Base-by-base conservation (phyloP, 352 stramenopile species). In the Globisporangium splendens region DNA sequence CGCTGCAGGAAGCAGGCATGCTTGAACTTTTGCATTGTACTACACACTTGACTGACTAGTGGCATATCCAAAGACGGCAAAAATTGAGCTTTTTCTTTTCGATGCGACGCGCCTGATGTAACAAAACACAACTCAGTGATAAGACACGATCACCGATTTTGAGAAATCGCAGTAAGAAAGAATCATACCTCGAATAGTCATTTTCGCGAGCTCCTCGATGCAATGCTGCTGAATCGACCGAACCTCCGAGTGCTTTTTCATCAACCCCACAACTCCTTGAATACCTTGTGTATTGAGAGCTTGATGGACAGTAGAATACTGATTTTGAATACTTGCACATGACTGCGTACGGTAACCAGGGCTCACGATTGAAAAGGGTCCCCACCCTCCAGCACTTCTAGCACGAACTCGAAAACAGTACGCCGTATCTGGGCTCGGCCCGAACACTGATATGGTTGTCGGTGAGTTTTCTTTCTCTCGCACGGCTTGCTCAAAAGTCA, bases 381-480 rank as follows among this genome's bases (percentile, higher is more conserved):
- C 78, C 83, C 81, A 93, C 1, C 81, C 83, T 0, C 83, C 81
- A 21, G 71, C 71, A 38, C 67, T 82, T 12, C 76, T 58, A 18
- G 83, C 83, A 20, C 79, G 75, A 35, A 78, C 68, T 46, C 81
- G 79, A 50, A 91, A 89, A 46, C 78, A 74, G 54, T 85, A 91
- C 3, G 61, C 61, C 15, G 66, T 68, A 31, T 91, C 81, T 7
- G 62, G 63, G 6, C 28, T 31, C 14, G 91, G 59, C 1, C 79
- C 79, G 24, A 67, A 63, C 0, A 75, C 65, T n/a, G 60, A 69
- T 35, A 76, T 43, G 38, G 59, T 58, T 15, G 62, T 77, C 1
- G 72, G 62, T 17, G 76, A 69, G 4, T 39, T 5, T 4, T 56
- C 31, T 10, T 62, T 66, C 6, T 77, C 64, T 21, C 70, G 65